Evolutionary conservation across 2,329 filamentous ascomycete genomes (phyloP).

Genomic region (Geoglossum cookeanum): DNA sequence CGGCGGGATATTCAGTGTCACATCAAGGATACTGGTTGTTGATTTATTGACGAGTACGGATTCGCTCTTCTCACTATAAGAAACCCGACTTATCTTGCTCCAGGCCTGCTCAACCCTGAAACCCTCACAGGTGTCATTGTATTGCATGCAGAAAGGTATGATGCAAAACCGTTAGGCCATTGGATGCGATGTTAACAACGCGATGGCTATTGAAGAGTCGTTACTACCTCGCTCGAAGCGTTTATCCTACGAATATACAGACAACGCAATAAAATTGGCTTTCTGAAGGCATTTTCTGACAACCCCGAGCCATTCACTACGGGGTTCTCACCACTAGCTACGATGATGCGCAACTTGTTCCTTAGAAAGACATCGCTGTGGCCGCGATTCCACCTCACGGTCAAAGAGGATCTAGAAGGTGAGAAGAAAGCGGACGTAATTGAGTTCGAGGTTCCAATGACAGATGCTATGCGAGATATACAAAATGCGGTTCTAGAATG

Average conservation of each 20-base stretch:
- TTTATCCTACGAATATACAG: slow-evolving; percentile 89
- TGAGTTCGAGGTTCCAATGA: slow-evolving; percentile 92
- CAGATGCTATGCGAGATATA: slow-evolving; percentile 77
- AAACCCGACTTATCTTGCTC: not conserved
- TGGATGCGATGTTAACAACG: slow-evolving; percentile 6
- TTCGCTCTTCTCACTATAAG: not conserved
- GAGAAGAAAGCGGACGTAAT: slow-evolving; percentile 91
- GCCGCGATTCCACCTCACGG: slow-evolving; percentile 81
- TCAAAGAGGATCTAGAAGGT: slow-evolving; percentile 77
- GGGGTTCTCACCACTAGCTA: slow-evolving; percentile 72
- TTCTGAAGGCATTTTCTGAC: slow-evolving; percentile 91
- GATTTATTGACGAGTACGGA: slow-evolving; percentile 57
- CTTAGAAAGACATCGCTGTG: slow-evolving; percentile 75
- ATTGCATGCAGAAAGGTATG: slow-evolving; percentile 59
- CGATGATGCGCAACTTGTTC: slow-evolving; percentile 85
- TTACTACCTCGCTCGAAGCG: slow-evolving; percentile 77
- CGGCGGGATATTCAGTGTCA: slow-evolving; percentile 89
- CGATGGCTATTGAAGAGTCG: slow-evolving; percentile 29
- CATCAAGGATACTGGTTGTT: slow-evolving; percentile 84
- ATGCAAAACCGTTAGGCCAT: not conserved
- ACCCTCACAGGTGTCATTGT: slow-evolving; percentile 75
- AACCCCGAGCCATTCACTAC: slow-evolving; percentile 76
- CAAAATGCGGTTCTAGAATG: slow-evolving; percentile 92
- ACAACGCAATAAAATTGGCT: slow-evolving; percentile 84
- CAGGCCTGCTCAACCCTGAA: slow-evolving; percentile 53